A percentile compares a stretch with the other conserved stretches of the same genome.
Conservation (phyloP, 352 stramenopile species). For the Globisporangium polare region DNA sequence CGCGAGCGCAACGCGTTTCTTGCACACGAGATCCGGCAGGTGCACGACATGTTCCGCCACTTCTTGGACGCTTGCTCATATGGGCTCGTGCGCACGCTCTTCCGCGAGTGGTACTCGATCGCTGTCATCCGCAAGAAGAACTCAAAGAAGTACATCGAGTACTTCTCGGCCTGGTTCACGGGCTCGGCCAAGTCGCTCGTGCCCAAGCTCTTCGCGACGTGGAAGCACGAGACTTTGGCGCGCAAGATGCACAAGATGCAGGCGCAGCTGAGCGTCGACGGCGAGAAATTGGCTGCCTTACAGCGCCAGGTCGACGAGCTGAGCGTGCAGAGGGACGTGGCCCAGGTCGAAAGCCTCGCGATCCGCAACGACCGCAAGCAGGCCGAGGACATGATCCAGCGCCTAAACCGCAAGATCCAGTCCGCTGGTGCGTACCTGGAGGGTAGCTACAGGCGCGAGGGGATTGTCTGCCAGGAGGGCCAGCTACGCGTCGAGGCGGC, state of each 20-base stretch:
- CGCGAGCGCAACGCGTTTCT: slow-evolving; percentile 57
- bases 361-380: slow-evolving; percentile 63
- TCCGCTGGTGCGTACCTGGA: slow-evolving; percentile 53
- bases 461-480: slow-evolving; percentile 52
- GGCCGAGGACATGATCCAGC: slow-evolving; percentile 42
- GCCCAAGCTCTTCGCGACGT: slow-evolving; percentile 46
- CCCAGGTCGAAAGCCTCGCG: slow-evolving; percentile 44
- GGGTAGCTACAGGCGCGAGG: slow-evolving; percentile 40
- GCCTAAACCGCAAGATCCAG: slow-evolving; percentile 51
- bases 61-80: slow-evolving; percentile 47
- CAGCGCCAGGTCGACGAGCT: slow-evolving; percentile 58
- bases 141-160: slow-evolving; percentile 65
- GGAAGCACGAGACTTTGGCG: slow-evolving; percentile 36
- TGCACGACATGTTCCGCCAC: slow-evolving; percentile 46
- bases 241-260: slow-evolving; percentile 31
- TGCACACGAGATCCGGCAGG: slow-evolving; percentile 45
- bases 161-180: slow-evolving; percentile 71
- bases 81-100: slow-evolving; percentile 44
- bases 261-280: slow-evolving; percentile 32
- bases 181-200: slow-evolving; percentile 47
- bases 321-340: slow-evolving; percentile 37
- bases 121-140: slow-evolving; percentile 67
- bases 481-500: slow-evolving; percentile 62
- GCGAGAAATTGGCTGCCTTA: slow-evolving; percentile 28
- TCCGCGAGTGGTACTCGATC: slow-evolving; percentile 67